Conservation (phyloP, 2,329 filamentous ascomycete species). For the Amauroascus niger region DNA sequence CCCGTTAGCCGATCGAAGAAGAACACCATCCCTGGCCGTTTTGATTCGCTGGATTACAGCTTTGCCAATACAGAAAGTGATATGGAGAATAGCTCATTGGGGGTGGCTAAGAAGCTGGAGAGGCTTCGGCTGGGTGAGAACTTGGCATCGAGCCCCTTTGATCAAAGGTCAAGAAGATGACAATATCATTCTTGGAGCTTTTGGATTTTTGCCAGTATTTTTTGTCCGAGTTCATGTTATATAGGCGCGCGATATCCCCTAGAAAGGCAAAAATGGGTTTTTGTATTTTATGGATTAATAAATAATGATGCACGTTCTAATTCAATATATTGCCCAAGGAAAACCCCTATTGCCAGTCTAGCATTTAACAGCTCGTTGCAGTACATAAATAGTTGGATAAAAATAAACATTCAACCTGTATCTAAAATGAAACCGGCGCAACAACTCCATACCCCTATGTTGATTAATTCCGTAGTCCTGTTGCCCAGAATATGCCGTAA, state of each 20-base stretch:
- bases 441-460: no score
- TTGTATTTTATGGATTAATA: background rate
- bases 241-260: background rate
- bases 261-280: background rate
- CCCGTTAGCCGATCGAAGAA: constrained; percentile 26
- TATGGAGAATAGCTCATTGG: constrained; percentile 26
- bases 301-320: background rate
- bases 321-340: background rate
- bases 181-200: constrained; percentile 22
- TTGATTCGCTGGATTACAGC: constrained; percentile 24
- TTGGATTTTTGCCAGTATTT: no score
- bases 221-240: no score
- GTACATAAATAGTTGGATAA: no score
- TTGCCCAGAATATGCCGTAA: no score
- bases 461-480: no score
- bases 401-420: no score
- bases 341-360: no score
- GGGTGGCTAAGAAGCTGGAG: constrained; percentile 29
- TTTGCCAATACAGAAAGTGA: constrained; percentile 32
- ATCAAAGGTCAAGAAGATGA: constrained; percentile 28
- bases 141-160: constrained; percentile 20
- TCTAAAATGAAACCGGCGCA: no score
- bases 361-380: no score
- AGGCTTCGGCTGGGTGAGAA: constrained; percentile 28
- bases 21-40: constrained; percentile 17